Percentiles rank a stretch among this genome's conserved stretches.
Evolutionary conservation across 2,329 filamentous ascomycete species (phyloP).

Genomic region (Pseudogymnoascus sp.): DNA sequence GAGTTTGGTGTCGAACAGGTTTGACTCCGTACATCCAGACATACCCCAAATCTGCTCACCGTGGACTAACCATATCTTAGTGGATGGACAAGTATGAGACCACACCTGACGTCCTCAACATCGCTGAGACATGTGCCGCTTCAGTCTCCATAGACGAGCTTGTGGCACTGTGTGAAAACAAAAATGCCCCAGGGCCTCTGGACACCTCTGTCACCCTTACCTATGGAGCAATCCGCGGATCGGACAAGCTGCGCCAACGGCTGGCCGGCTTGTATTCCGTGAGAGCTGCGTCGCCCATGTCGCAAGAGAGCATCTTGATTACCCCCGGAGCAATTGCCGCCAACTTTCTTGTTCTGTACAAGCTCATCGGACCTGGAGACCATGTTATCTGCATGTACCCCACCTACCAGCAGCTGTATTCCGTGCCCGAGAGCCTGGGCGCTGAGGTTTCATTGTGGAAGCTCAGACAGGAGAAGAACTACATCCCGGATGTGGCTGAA

Average conservation of each 20-base stretch:
- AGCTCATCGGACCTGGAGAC: slow-evolving; percentile 62
- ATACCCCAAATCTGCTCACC: background rate
- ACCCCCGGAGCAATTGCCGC: slow-evolving; percentile 75
- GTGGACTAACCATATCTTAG: slow-evolving; percentile 25
- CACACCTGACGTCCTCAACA: slow-evolving; percentile 53
- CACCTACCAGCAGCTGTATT: slow-evolving; percentile 78
- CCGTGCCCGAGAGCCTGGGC: slow-evolving; percentile 64
- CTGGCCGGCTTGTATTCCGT: slow-evolving; percentile 58
- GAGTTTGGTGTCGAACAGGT: slow-evolving; percentile 27
- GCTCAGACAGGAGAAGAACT: slow-evolving; percentile 54
- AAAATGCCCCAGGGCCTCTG: slow-evolving; percentile 35
- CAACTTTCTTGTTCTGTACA: slow-evolving; percentile 74
- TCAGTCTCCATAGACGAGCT: slow-evolving; percentile 67
- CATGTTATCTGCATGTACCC: slow-evolving; percentile 83
- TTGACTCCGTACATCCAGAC: background rate
- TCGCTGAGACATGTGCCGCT: slow-evolving; percentile 71
- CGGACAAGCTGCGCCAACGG: slow-evolving; percentile 51
- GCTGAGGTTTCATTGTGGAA: slow-evolving; percentile 73
- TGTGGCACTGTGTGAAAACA: slow-evolving; percentile 47
- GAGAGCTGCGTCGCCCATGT: slow-evolving; percentile 38
- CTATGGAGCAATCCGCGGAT: slow-evolving; percentile 68
- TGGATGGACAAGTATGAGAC: slow-evolving; percentile 57
- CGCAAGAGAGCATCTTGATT: slow-evolving; percentile 60
- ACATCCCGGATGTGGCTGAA: slow-evolving; percentile 58
- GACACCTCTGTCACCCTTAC: slow-evolving; percentile 52